Conservation (phyloP, 495 filamentous ascomycete species). For the Podospora pseudopauciseta region DNA sequence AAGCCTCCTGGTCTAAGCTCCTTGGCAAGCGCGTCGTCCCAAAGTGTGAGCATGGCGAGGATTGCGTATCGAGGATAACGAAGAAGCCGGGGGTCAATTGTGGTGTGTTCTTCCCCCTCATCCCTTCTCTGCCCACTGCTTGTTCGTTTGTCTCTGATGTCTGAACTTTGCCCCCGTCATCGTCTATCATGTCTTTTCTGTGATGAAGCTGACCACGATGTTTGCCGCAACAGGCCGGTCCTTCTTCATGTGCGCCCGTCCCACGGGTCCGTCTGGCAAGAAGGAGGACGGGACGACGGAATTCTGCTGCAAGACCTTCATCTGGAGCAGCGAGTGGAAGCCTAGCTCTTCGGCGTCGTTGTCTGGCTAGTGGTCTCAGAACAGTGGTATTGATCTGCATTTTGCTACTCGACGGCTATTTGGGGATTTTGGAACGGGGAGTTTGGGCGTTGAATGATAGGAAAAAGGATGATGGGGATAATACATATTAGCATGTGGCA, state of each 20-base stretch:
- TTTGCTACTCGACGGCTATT: not conserved
- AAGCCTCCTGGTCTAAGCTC: constrained; percentile 82
- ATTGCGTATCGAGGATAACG: constrained; percentile 73
- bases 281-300: constrained; percentile 71
- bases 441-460: not conserved
- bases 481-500: not conserved
- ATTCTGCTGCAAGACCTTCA: constrained; percentile 84
- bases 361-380: not conserved
- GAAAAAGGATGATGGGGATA: not conserved
- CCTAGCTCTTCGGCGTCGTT: not conserved
- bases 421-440: not conserved
- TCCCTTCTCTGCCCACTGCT: not conserved
- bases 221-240: constrained; percentile 53
- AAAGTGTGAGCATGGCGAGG: constrained; percentile 82
- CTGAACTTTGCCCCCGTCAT: too few species aligned
- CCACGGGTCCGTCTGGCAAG: constrained; percentile 74
- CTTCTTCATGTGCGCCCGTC: constrained; percentile 83
- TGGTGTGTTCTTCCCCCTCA: constrained; percentile 34
- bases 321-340: constrained; percentile 85
- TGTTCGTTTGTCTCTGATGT: too few species aligned
- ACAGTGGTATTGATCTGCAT: not conserved
- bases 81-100: constrained; percentile 85
- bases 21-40: constrained; percentile 73
- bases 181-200: not conserved
- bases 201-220: not conserved